Evolutionary conservation across 768 basidiomycete genomes (phyloP).

Genomic region (Paxillus ammoniavirescens): DNA sequence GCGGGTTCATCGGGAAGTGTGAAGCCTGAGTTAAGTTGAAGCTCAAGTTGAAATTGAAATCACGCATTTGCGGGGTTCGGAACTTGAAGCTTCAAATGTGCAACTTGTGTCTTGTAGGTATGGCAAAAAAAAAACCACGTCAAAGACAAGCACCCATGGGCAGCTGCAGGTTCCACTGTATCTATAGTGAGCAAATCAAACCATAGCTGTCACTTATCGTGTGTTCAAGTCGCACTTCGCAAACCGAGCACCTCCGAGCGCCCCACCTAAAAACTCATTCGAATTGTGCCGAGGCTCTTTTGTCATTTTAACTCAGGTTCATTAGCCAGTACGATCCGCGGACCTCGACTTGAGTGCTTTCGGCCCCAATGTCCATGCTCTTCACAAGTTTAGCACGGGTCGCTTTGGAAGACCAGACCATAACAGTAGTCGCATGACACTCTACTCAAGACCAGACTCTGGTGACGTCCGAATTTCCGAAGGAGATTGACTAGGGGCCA

Average conservation of each 20-base stretch:
- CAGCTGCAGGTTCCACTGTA: too few species aligned
- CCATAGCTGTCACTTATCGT: too few species aligned
- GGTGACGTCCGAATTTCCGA: background rate
- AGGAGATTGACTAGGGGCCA: conserved; percentile 12
- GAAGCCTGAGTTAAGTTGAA: background rate
- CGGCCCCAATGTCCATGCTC: background rate
- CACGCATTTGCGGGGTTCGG: background rate
- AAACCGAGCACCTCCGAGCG: too few species aligned
- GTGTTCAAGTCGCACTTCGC: too few species aligned
- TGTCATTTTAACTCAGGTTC: background rate
- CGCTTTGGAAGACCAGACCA: too few species aligned
- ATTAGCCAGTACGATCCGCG: background rate
- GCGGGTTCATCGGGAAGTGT: background rate
- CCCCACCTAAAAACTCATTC: too few species aligned
- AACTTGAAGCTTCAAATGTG: background rate
- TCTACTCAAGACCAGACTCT: background rate
- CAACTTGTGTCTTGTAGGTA: too few species aligned
- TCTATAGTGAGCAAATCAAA: too few species aligned
- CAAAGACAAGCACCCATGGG: too few species aligned
- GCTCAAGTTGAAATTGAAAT: too few species aligned
- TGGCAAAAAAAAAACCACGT: background rate
- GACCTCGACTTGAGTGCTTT: background rate
- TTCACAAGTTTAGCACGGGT: background rate
- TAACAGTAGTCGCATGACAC: background rate
- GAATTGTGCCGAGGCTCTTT: too few species aligned